Evolutionary conservation across 306 rosid species (phyloP), one percentile per base, ranked within the genome.

Genomic region (Acacia crassicarpa): DNA sequence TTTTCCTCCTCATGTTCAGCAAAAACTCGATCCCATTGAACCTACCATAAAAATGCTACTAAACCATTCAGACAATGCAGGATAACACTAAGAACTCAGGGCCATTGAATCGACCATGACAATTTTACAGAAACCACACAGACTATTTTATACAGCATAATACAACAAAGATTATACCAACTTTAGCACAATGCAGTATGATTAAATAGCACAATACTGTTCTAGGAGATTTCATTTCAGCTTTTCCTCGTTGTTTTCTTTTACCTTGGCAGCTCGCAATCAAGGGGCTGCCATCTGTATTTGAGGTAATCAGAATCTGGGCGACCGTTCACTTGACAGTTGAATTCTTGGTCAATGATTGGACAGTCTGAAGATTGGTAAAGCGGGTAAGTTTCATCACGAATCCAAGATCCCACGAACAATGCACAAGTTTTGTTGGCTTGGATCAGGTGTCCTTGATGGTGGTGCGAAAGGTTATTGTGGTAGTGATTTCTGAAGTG

Each of bases 251-350:
- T 16, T 80, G 25, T 72, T 48, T 38, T 32, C 32, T 30, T 54
- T 44, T 85, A 95, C 99, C 99, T 93, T 83, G 98, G 99, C 80
- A 93, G 98, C 81, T 95, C 98, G 68, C 99, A 95, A 75, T 93
- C 87, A 65, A 93, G 91, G 53, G 99, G 99, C 59, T 88, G 88
- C 99, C 99, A 95, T 35, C 94, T 84, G 56, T 93, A 93, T 53
- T 87, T 91, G 75, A 93, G 97, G 86, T 95, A 95, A 72, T 83
- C 88, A 1, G 94, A 86, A 80, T 95, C 99, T 17, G 99, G 99
- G 12, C 99, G 96, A 14, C 99, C 99, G 76, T 84, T 90, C 90
- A 84, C 78, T 87, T 95, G 97, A 85, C 99, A 95, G 62, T 95
- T 92, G 93, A 93, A 95, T 86, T 91, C 81, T 3, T 98, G 91